Evolutionary conservation across 2,329 filamentous ascomycete species (phyloP).

Genomic region (Apiospora malaysiana): DNA sequence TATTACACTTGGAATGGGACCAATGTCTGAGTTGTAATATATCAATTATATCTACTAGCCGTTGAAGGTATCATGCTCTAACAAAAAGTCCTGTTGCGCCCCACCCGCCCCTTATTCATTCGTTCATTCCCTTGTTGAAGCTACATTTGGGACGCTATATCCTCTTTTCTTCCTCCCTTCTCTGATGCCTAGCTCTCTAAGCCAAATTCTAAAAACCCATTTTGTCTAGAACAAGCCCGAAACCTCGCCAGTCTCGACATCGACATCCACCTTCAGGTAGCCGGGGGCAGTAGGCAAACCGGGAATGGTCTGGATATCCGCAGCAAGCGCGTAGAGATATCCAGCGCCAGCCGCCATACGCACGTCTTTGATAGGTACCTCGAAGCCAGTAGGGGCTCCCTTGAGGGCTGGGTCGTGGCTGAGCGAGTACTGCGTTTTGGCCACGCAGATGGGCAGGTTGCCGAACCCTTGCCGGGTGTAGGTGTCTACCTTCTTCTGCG

Average conservation of each 20-base stretch:
- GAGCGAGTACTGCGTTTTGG: conserved; percentile 98
- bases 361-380: conserved; percentile 92
- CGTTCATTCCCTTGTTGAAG: conserved; percentile 13
- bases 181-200: background rate
- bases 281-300: conserved; percentile 93
- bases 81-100: conserved; percentile 12
- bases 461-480: conserved; percentile 93
- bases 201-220: background rate
- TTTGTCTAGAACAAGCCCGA: conserved; percentile 80
- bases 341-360: conserved; percentile 92
- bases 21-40: background rate
- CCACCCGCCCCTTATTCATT: background rate
- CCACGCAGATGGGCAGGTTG: conserved; percentile 93
- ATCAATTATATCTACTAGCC: conserved; percentile 19
- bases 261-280: conserved; percentile 91
- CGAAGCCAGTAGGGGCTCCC: conserved; percentile 93
- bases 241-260: conserved; percentile 83
- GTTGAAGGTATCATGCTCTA: conserved; percentile 24
- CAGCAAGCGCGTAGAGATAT: conserved; percentile 88
- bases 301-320: conserved; percentile 98
- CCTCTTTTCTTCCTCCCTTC: background rate
- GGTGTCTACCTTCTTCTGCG: conserved; percentile 94
- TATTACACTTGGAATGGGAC: background rate
- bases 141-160: conserved; percentile 2
- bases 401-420: conserved; percentile 93